Conservation (phyloP, 495 filamentous ascomycete species). For the Penicillium antarcticum region DNA sequence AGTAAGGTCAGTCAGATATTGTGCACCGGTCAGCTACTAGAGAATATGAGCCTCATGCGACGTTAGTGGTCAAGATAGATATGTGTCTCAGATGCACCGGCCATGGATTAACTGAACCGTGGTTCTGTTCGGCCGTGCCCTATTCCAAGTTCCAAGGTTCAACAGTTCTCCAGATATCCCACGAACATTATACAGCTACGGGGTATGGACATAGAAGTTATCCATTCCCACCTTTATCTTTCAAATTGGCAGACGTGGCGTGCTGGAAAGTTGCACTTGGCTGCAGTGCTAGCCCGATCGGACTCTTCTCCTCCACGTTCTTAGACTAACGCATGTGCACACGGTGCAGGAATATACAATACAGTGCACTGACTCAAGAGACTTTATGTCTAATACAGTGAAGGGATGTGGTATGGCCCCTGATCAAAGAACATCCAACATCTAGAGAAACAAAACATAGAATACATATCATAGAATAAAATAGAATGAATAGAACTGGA, state of each 20-base stretch:
- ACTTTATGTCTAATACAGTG: slow-evolving; percentile 7
- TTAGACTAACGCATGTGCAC: not conserved
- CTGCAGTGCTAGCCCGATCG: not conserved
- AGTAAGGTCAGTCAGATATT: too few relatives aligned
- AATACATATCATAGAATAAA: too few relatives aligned
- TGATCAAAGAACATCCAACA: slow-evolving; percentile 1
- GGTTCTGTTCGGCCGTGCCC: not conserved
- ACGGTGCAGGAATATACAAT: not conserved
- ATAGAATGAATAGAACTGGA: too few relatives aligned
- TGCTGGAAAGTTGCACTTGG: not conserved
- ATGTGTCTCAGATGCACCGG: not conserved
- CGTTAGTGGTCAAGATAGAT: not conserved
- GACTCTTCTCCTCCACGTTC: not conserved
- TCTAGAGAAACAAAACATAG: not conserved
- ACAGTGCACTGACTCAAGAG: not conserved
- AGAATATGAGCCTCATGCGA: not conserved
- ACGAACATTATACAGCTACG: too few relatives aligned
- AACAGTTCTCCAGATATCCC: too few relatives aligned
- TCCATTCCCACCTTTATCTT: too few relatives aligned
- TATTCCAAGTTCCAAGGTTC: slow-evolving; percentile 5
- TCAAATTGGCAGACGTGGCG: too few relatives aligned
- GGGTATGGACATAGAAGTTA: too few relatives aligned
- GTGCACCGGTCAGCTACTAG: too few relatives aligned
- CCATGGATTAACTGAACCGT: too few relatives aligned
- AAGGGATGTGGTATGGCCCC: slow-evolving; percentile 6